phyloP scores from a whole-genome alignment of 2,329 filamentous ascomycete species.

The Ophiostoma ulmi region DNA sequence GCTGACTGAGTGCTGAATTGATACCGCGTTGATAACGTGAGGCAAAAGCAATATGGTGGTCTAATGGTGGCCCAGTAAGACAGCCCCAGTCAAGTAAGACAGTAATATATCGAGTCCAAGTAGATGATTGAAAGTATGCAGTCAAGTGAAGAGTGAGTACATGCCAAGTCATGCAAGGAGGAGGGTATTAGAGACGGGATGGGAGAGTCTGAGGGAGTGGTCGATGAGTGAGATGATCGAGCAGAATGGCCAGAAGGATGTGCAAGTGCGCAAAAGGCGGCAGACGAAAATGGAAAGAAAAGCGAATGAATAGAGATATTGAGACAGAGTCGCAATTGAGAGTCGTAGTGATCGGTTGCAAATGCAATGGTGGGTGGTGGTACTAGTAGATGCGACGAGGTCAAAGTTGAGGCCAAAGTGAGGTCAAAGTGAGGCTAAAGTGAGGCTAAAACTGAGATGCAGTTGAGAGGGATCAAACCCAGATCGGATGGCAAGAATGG shows the following conservation, averaged over 20 bases:
- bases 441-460: neutral
- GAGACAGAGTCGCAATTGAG: neutral
- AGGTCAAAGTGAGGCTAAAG: neutral
- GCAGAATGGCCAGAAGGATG: neutral
- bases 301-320: neutral
- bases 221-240: neutral
- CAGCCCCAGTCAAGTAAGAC: conserved; percentile 2
- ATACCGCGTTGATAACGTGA: neutral
- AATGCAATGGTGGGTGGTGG: neutral
- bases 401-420: neutral
- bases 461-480: neutral
- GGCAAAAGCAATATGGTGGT: neutral
- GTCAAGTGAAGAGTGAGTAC: neutral
- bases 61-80: neutral
- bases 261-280: too few relatives aligned
- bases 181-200: neutral
- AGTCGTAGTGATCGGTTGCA: neutral
- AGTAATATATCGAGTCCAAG: conserved; percentile 10
- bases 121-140: neutral
- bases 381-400: neutral
- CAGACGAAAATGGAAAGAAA: too few relatives aligned
- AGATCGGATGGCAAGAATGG: neutral
- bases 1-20: neutral
- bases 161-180: conserved; percentile 4
- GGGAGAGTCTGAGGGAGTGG: neutral